Evolutionary conservation across 1,139 yeast species (phyloP).

Genomic region (Magnusiomyces fungicola): DNA sequence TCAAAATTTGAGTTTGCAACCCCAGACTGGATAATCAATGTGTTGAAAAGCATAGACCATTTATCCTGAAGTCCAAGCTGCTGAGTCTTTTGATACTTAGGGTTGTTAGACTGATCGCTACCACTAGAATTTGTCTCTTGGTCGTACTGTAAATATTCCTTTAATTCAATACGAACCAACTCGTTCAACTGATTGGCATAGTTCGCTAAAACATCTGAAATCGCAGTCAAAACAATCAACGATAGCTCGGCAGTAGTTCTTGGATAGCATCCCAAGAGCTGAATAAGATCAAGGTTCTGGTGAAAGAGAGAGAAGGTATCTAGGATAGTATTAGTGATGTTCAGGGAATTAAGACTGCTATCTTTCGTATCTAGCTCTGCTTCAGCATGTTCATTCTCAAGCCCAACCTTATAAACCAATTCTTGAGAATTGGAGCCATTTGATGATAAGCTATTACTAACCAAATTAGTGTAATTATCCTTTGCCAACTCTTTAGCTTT

Average conservation of each 20-base stretch:
- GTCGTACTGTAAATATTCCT: background rate
- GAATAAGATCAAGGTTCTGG: background rate
- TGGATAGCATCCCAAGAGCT: background rate
- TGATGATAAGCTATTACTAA: background rate
- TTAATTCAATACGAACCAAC: background rate
- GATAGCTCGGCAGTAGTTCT: background rate
- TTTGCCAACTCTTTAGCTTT: background rate
- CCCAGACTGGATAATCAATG: background rate
- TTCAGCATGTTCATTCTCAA: background rate
- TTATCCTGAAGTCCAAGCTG: background rate
- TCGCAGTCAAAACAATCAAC: background rate
- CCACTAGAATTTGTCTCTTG: background rate
- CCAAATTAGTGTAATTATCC: background rate
- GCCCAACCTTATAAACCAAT: background rate
- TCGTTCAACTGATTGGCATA: background rate
- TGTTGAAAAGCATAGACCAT: background rate
- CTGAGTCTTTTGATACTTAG: background rate
- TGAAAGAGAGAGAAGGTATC: background rate
- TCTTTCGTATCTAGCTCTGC: background rate
- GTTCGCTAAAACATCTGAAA: background rate
- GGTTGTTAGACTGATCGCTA: background rate
- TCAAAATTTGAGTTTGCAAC: background rate
- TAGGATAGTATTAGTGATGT: background rate
- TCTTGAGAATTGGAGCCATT: background rate
- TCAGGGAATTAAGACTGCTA: background rate